Conservation (phyloP, 495 filamentous ascomycete species). For the Glonium stellatum region DNA sequence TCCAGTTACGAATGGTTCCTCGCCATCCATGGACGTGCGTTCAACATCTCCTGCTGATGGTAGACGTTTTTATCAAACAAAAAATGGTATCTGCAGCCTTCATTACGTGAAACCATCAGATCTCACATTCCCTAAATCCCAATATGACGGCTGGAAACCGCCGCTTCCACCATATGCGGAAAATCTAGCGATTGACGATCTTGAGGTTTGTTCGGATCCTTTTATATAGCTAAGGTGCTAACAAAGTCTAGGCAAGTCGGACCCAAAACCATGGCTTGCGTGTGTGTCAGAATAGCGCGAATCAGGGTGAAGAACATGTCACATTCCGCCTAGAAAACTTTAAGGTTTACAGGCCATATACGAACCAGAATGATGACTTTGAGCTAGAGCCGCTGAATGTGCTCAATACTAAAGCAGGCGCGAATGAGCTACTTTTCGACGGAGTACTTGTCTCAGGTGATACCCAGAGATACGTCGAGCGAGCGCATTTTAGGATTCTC, state of each 20-base stretch:
- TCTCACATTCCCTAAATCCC: neutral
- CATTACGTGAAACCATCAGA: neutral
- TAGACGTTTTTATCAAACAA: neutral
- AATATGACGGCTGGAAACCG: neutral
- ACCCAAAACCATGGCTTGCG: neutral
- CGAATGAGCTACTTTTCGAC: constrained; percentile 41
- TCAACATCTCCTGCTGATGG: neutral
- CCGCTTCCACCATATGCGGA: neutral
- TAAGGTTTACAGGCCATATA: neutral
- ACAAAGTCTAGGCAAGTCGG: neutral
- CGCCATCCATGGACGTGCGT: neutral
- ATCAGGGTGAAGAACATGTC: neutral
- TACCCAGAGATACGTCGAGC: constrained; percentile 42
- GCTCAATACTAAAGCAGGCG: constrained; percentile 14
- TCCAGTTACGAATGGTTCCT: too few relatives aligned
- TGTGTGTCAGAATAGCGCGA: neutral
- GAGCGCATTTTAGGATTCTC: constrained; percentile 48
- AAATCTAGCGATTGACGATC: neutral
- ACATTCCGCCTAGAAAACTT: neutral
- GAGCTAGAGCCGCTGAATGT: constrained; percentile 25
- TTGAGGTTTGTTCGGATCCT: neutral
- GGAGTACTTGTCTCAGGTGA: constrained; percentile 49
- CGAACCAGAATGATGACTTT: neutral
- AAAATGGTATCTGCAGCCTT: neutral
- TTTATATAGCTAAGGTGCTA: neutral